Evolutionary conservation across 108 stramenopile species (phyloP).

Genomic region (Bacterosira constricta): DNA sequence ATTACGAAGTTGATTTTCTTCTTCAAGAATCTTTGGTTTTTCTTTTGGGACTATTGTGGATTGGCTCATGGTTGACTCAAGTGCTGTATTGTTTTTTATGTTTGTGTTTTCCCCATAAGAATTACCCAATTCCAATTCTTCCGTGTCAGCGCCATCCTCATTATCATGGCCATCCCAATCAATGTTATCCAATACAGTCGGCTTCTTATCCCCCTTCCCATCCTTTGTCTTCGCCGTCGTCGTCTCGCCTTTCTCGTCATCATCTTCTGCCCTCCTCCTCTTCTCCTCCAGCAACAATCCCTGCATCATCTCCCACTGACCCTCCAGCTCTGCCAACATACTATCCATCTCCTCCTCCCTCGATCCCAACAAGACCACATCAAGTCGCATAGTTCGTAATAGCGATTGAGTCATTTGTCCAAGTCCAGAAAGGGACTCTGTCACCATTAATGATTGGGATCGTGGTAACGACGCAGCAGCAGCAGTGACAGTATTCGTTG

Average conservation of each 20-base stretch:
- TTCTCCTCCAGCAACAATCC: not conserved
- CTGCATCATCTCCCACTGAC: conserved; percentile 9
- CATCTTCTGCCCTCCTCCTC: not conserved
- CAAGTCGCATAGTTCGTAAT: conserved; percentile 10
- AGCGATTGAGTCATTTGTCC: not conserved
- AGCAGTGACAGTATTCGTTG: not conserved
- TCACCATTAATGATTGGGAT: not conserved
- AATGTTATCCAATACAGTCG: too few species aligned
- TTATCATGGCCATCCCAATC: too few species aligned
- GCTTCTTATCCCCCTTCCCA: too few species aligned
- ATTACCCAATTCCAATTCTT: not conserved
- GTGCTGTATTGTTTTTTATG: not conserved
- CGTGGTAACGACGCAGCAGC: too few species aligned
- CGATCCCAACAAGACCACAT: not conserved
- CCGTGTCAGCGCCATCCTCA: not conserved
- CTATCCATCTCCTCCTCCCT: conserved; percentile 2
- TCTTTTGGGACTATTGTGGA: not conserved
- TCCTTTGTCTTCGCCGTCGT: not conserved
- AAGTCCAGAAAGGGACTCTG: not conserved
- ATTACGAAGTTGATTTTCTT: too few species aligned
- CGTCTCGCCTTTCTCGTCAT: not conserved
- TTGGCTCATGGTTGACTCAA: not conserved
- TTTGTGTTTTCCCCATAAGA: not conserved
- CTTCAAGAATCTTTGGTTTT: too few species aligned
- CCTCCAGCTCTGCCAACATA: not conserved